These are phyloP conservation scores for Solanum chacoense DNA, from an alignment of 305 asterid species.

Conservation along the genomic window DNA sequence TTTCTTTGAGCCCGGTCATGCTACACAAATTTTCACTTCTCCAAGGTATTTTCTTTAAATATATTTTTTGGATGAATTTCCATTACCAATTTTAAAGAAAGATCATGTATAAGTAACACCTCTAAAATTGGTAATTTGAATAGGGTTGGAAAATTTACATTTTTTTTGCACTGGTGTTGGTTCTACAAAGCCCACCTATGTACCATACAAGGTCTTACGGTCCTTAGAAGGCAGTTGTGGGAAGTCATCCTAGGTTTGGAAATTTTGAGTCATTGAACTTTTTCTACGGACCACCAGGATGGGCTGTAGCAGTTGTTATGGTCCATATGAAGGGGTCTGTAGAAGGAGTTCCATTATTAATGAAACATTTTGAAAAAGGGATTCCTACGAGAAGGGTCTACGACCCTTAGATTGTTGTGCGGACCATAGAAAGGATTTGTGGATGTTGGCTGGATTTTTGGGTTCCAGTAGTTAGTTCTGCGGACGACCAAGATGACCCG, in stretches of 20 bases:
- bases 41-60: neutral
- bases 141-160: neutral
- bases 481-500: too few relatives aligned
- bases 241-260: neutral
- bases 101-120: neutral
- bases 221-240: neutral
- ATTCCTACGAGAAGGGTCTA: too few relatives aligned
- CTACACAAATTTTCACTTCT: neutral
- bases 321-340: too few relatives aligned
- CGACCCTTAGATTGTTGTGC: neutral
- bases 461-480: neutral
- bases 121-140: neutral
- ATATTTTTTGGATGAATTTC: neutral
- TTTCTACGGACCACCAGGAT: neutral
- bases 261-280: neutral
- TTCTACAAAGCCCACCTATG: neutral
- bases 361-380: too few relatives aligned
- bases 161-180: neutral
- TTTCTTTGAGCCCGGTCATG: neutral
- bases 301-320: too few relatives aligned
- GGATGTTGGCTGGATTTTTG: neutral
- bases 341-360: too few relatives aligned
- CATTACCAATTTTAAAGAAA: neutral
- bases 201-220: neutral
- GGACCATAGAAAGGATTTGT: neutral